Evolutionary conservation across 768 basidiomycete species (phyloP).

Genomic region (Collybia sordida): DNA sequence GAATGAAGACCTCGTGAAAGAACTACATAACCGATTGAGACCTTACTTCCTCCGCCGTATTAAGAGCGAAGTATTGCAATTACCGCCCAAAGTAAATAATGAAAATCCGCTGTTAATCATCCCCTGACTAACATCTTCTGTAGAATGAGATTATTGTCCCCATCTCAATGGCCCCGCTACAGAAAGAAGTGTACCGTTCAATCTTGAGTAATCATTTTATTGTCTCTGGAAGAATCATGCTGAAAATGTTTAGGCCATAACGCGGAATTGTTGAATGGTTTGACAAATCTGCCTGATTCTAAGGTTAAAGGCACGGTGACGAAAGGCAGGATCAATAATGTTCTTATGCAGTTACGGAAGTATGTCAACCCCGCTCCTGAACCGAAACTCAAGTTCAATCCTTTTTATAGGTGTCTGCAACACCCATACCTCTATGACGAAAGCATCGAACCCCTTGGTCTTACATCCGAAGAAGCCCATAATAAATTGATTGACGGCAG

Average conservation of each 20-base stretch:
- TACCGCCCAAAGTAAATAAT: conserved; percentile 80
- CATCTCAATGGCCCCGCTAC: conserved; percentile 81
- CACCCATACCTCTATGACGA: conserved; percentile 87
- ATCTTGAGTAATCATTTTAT: conserved; percentile 61
- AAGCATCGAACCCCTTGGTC: conserved; percentile 72
- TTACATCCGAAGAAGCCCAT: conserved; percentile 62
- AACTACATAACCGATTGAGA: conserved; percentile 74
- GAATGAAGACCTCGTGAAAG: conserved; percentile 75
- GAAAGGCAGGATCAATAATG: conserved; percentile 71
- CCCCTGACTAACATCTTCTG: conserved; percentile 1
- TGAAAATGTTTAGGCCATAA: conserved; percentile 56
- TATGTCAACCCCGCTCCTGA: conserved; percentile 30
- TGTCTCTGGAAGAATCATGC: conserved; percentile 8
- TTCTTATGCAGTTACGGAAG: conserved; percentile 89
- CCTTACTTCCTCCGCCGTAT: conserved; percentile 94
- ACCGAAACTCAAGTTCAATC: not conserved
- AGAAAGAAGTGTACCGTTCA: conserved; percentile 85
- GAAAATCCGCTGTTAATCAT: not conserved
- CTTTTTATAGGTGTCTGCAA: conserved; percentile 67
- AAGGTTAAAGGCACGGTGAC: conserved; percentile 27
- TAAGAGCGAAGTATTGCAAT: conserved; percentile 88
- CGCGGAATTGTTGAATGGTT: conserved; percentile 58
- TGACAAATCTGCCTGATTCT: conserved; percentile 44
- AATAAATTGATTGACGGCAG: conserved; percentile 81
- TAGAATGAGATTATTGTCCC: conserved; percentile 93